Evolutionary conservation across 257 asterid species (phyloP).

Genomic region (Rauvolfia tetraphylla): DNA sequence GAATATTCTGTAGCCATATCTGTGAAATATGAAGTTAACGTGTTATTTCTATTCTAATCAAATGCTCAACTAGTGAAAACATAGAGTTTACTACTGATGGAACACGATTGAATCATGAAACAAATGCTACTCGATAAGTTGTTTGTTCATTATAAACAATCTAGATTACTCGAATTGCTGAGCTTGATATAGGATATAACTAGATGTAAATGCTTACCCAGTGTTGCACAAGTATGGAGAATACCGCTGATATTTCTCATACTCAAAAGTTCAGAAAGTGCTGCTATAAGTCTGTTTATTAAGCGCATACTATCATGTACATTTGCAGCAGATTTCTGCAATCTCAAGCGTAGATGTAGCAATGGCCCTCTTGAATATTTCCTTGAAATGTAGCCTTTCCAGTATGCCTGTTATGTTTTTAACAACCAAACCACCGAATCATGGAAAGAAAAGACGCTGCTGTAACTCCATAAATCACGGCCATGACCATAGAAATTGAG

Average conservation of each 20-base stretch:
- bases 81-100: no score
- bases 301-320: slow-evolving; percentile 75
- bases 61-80: background rate
- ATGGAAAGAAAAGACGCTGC: background rate
- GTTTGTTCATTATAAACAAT: background rate
- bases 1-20: slow-evolving; percentile 92
- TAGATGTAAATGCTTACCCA: slow-evolving; percentile 40
- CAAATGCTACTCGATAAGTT: background rate
- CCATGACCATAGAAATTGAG: background rate
- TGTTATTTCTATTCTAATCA: background rate
- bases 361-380: slow-evolving; percentile 63
- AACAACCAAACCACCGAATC: slow-evolving; percentile 8
- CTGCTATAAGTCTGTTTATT: slow-evolving; percentile 83
- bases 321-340: slow-evolving; percentile 87
- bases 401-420: slow-evolving; percentile 51
- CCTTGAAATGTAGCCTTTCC: slow-evolving; percentile 88
- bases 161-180: background rate
- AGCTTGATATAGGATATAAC: background rate
- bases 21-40: slow-evolving; percentile 27
- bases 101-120: background rate
- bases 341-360: slow-evolving; percentile 61
- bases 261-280: slow-evolving; percentile 75
- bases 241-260: slow-evolving; percentile 80
- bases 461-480: background rate
- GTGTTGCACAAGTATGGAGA: slow-evolving; percentile 81